Conservation (phyloP, 2,329 filamentous ascomycete species). For the Calonectria leucothoes region DNA sequence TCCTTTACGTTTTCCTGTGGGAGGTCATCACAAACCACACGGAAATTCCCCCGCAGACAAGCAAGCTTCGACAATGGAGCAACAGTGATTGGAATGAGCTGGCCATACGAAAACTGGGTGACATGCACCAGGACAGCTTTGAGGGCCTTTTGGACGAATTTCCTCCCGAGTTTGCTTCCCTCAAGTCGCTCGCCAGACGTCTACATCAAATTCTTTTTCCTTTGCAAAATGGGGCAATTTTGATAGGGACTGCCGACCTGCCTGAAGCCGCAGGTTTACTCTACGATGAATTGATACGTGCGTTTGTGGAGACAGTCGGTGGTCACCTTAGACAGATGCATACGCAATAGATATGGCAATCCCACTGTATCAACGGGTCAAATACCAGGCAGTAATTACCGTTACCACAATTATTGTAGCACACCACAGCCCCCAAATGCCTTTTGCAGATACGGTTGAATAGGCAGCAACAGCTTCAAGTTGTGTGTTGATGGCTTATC, state of each 20-base stretch:
- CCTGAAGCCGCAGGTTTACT: background rate
- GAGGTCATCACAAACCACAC: background rate
- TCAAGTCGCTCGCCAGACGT: background rate
- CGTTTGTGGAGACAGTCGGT: background rate
- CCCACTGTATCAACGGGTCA: no score
- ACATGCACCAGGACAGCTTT: background rate
- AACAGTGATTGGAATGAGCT: background rate
- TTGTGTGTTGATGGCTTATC: no score
- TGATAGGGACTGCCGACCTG: background rate
- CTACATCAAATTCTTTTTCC: background rate
- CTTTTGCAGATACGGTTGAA: no score
- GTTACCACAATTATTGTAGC: no score
- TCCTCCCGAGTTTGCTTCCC: background rate
- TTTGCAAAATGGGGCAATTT: background rate
- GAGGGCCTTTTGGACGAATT: background rate
- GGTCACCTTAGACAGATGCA: no score
- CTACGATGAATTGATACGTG: background rate
- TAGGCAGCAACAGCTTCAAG: no score
- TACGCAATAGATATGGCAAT: no score
- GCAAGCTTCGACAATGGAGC: background rate
- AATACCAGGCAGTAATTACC: no score
- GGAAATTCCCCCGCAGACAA: background rate
- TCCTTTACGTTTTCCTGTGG: slow-evolving; percentile 42
- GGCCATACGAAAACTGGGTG: background rate
- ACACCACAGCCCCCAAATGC: no score